phyloP scores from a whole-genome alignment of 345 rosid species.

The Eucalyptus victrix region DNA sequence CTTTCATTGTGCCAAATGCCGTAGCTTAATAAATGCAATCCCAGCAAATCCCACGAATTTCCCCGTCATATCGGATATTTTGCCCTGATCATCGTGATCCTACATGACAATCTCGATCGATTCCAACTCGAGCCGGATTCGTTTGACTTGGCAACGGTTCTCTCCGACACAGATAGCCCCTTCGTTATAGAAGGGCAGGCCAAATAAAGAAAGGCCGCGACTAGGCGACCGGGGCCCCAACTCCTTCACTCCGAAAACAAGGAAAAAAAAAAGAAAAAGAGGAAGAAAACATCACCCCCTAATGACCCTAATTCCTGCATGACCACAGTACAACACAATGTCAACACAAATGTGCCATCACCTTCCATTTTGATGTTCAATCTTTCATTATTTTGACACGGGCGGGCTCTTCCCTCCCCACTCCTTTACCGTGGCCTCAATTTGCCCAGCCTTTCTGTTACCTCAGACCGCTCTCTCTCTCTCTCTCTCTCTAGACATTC shows the following conservation, averaged over 20 bases:
- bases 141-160: fast-evolving
- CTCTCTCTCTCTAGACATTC: background rate
- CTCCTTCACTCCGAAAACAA: background rate
- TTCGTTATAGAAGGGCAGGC: background rate
- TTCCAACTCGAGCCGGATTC: background rate
- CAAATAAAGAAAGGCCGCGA: background rate
- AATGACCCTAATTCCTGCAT: background rate
- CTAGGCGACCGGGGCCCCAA: background rate
- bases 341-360: background rate
- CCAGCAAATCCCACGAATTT: background rate
- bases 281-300: background rate
- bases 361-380: background rate
- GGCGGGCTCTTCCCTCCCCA: background rate
- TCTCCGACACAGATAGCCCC: fast-evolving
- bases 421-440: background rate
- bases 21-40: background rate
- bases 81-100: background rate
- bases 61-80: background rate
- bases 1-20: background rate
- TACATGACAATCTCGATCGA: no score
- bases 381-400: background rate
- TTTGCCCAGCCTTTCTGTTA: background rate
- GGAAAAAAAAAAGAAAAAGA: fast-evolving
- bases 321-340: background rate
- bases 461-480: background rate